These are phyloP conservation scores for Claviceps maximensis DNA, from an alignment of 2,329 filamentous ascomycete genomes.

Conservation along the genomic window DNA sequence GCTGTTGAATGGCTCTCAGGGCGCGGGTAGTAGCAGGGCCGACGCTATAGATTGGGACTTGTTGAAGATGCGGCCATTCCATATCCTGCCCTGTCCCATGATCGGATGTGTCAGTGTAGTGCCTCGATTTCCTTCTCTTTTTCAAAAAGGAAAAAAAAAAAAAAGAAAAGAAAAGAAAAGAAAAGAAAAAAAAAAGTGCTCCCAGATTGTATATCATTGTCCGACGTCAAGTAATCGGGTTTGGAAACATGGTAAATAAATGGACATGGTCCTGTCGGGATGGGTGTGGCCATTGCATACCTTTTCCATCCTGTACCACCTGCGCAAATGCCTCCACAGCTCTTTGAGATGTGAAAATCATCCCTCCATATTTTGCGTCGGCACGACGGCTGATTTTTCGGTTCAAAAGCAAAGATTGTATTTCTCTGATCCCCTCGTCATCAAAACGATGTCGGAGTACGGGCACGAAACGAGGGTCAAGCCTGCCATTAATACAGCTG, in stretches of 20 bases:
- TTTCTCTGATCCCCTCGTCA: conserved; percentile 39
- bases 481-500: conserved; percentile 24
- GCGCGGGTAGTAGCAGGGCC: conserved; percentile 70
- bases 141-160: neutral
- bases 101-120: neutral
- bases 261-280: neutral
- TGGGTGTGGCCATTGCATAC: conserved; percentile 9
- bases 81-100: neutral
- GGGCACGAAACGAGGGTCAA: conserved; percentile 58
- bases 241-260: neutral
- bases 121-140: neutral
- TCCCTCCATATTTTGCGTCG: conserved; percentile 48
- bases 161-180: neutral
- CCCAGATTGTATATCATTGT: neutral
- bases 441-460: conserved; percentile 61
- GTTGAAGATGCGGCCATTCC: conserved; percentile 34
- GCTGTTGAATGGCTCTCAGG: conserved; percentile 40
- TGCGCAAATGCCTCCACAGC: conserved; percentile 66
- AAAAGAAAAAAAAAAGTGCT: neutral
- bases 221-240: neutral
- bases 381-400: conserved; percentile 25
- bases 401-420: conserved; percentile 36
- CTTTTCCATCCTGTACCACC: conserved; percentile 42
- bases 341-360: conserved; percentile 74
- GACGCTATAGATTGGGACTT: conserved; percentile 60